Evolutionary conservation across 2,329 filamentous ascomycete species (phyloP).

Genomic region (Bipolaris cookei): DNA sequence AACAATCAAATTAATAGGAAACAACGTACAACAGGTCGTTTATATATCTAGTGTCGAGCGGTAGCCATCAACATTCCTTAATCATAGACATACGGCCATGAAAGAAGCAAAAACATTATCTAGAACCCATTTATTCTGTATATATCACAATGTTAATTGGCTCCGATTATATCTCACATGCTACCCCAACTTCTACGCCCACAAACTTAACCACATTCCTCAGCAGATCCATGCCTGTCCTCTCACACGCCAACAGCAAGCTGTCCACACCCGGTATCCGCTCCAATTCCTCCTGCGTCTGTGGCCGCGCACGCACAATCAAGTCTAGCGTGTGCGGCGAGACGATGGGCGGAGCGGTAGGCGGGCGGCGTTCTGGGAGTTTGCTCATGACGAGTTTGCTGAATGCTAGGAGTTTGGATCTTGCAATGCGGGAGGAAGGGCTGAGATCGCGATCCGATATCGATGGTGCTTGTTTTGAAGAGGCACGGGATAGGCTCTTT

Average conservation of each 20-base stretch:
- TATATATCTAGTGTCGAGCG: too few species aligned
- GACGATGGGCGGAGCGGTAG: conserved; percentile 22
- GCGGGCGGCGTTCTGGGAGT: conserved; percentile 2
- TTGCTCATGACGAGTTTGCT: conserved; percentile 34
- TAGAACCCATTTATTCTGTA: neutral
- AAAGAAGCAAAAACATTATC: neutral
- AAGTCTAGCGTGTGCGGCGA: conserved; percentile 29
- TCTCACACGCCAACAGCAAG: conserved; percentile 31
- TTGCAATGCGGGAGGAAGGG: conserved; percentile 11
- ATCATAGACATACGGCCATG: too few species aligned
- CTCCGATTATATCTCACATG: neutral
- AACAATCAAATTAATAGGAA: too few species aligned
- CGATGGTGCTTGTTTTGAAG: neutral
- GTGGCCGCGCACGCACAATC: conserved; percentile 27
- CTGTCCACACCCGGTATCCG: conserved; percentile 33
- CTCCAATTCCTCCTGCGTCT: conserved; percentile 32
- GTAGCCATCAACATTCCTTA: too few species aligned
- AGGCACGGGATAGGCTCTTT: neutral
- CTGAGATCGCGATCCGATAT: neutral
- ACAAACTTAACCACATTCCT: conserved; percentile 37
- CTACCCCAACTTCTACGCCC: neutral
- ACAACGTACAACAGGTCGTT: too few species aligned
- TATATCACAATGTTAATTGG: neutral
- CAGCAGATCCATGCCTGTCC: conserved; percentile 31
- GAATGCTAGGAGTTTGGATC: conserved; percentile 40